phyloP scores from a whole-genome alignment of 805 yeast genomes.

The Lipomyces orientalis region DNA sequence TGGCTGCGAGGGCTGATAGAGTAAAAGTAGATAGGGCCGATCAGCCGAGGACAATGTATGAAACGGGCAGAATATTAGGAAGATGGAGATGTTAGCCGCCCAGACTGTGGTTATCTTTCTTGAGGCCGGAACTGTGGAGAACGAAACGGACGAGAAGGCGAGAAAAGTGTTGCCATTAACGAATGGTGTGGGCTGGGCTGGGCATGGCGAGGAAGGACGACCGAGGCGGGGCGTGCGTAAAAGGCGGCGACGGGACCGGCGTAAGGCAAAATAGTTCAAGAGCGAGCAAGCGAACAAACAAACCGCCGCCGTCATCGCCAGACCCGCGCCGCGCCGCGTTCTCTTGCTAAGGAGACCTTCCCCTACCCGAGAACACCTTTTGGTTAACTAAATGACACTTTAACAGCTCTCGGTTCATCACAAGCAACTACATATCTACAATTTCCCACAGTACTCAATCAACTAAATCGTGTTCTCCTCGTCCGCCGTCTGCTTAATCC shows the following conservation, averaged over 20 bases:
- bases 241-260: background rate
- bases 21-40: background rate
- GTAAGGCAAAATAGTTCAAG: background rate
- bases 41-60: background rate
- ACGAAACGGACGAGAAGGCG: background rate
- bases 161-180: background rate
- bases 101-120: background rate
- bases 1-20: background rate
- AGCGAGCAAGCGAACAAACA: background rate
- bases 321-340: background rate
- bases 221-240: constrained; percentile 2
- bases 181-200: background rate
- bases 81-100: background rate
- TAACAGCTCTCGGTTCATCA: no score
- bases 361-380: no score
- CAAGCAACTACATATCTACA: no score
- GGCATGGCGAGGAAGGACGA: background rate
- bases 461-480: no score
- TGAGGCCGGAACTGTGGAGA: background rate
- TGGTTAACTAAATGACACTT: no score
- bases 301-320: constrained; percentile 2
- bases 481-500: no score
- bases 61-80: background rate
- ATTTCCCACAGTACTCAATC: no score
- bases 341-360: no score